phyloP scores from a whole-genome alignment of 2,329 filamentous ascomycete species.

The Pestalotiopsis sp. region DNA sequence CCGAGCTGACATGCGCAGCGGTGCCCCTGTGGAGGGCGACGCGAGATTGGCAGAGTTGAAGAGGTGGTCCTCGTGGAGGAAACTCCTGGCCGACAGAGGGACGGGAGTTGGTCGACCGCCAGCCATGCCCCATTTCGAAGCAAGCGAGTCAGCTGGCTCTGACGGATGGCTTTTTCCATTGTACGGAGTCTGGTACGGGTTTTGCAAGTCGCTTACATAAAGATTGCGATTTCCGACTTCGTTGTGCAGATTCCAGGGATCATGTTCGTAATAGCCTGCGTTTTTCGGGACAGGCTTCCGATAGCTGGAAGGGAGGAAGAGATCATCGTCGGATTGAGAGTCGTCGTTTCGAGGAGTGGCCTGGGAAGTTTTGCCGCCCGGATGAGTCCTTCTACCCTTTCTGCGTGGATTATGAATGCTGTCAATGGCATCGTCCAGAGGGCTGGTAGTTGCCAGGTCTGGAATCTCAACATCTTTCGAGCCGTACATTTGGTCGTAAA shows the following conservation, averaged over 20 bases:
- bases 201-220: background rate
- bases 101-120: constrained; percentile 21
- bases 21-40: constrained; percentile 16
- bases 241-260: constrained; percentile 1
- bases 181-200: constrained; percentile 2
- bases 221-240: constrained; percentile 1
- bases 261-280: background rate
- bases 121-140: constrained; percentile 27
- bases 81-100: constrained; percentile 30
- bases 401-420: background rate
- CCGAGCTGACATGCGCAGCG: background rate
- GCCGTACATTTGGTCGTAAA: constrained; percentile 10
- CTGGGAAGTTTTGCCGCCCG: background rate
- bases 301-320: background rate
- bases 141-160: constrained; percentile 17
- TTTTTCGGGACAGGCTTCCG: background rate
- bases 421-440: background rate
- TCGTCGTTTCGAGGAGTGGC: background rate
- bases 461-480: constrained; percentile 19
- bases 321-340: background rate
- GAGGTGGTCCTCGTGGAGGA: constrained; percentile 35
- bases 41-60: constrained; percentile 35
- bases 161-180: constrained; percentile 19
- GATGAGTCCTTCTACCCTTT: background rate
- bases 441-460: background rate